Percentiles rank a stretch among this genome's conserved stretches.
Evolutionary conservation across 345 rosid species (phyloP).

Genomic region (Bruguiera parviflora): DNA sequence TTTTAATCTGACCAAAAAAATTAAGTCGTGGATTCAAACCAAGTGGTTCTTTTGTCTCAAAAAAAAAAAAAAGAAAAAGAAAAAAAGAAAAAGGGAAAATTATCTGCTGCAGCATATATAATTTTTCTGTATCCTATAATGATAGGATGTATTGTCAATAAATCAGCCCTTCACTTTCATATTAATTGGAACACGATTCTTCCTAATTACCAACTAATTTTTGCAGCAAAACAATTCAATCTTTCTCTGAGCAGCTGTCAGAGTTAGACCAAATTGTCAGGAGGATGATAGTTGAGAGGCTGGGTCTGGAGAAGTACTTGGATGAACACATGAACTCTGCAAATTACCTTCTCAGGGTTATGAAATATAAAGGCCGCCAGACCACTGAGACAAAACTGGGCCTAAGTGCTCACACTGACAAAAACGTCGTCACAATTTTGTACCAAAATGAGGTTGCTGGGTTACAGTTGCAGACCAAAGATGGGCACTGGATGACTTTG

Average conservation of each 20-base stretch:
- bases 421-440: constrained; percentile 37
- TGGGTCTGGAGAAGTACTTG: constrained; percentile 32
- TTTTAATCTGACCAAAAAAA: too few species aligned
- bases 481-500: constrained; percentile 17
- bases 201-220: neutral
- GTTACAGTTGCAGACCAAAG: constrained; percentile 34
- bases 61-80: too few species aligned
- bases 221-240: constrained; percentile 19
- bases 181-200: neutral
- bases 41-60: too few species aligned
- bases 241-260: constrained; percentile 21
- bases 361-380: constrained; percentile 29
- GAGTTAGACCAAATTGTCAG: constrained; percentile 31
- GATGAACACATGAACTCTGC: constrained; percentile 27
- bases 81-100: too few species aligned
- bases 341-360: constrained; percentile 29
- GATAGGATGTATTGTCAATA: neutral
- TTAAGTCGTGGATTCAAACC: too few species aligned
- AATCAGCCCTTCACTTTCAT: neutral
- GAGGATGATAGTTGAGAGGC: constrained; percentile 34
- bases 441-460: constrained; percentile 42
- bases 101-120: neutral
- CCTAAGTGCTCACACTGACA: constrained; percentile 34
- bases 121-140: neutral
- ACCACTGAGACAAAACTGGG: constrained; percentile 21